Evolutionary conservation across 1,284 basidiomycete species (phyloP).

Genomic region (Dichomitus squalens): DNA sequence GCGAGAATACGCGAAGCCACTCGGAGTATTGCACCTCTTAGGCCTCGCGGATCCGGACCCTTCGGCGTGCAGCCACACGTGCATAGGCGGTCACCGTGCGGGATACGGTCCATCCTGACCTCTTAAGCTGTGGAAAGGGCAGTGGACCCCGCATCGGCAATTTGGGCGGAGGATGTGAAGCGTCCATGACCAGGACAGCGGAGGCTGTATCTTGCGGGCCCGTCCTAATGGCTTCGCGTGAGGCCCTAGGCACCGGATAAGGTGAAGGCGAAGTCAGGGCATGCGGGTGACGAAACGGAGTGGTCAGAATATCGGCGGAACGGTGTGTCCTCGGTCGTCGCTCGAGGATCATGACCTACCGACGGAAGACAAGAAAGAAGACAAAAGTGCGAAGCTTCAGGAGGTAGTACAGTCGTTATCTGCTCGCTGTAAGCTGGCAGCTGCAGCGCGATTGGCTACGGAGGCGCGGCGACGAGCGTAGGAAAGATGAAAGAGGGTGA

Average conservation of each 20-base stretch:
- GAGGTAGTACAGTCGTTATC: constrained; percentile 1
- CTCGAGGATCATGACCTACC: constrained; percentile 4
- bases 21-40: background rate
- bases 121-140: background rate
- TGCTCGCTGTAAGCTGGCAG: no score
- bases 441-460: constrained; percentile 11
- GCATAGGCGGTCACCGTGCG: background rate
- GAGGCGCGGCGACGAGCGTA: constrained; percentile 11
- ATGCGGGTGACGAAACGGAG: constrained; percentile 3
- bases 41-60: constrained; percentile 17
- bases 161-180: constrained; percentile 3
- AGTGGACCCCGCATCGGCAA: constrained; percentile 5
- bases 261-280: constrained; percentile 8
- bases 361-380: background rate
- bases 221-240: constrained; percentile 18
- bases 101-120: background rate
- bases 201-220: constrained; percentile 15
- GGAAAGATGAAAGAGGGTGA: constrained; percentile 13
- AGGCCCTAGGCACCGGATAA: constrained; percentile 11
- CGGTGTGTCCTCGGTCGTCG: constrained; percentile 21
- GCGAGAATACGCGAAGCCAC: background rate
- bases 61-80: constrained; percentile 12
- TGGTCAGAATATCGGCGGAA: constrained; percentile 19
- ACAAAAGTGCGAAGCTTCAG: background rate
- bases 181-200: constrained; percentile 12